Evolutionary conservation across 768 basidiomycete genomes (phyloP).

Genomic region (Pilatotrama ljubarskyi): DNA sequence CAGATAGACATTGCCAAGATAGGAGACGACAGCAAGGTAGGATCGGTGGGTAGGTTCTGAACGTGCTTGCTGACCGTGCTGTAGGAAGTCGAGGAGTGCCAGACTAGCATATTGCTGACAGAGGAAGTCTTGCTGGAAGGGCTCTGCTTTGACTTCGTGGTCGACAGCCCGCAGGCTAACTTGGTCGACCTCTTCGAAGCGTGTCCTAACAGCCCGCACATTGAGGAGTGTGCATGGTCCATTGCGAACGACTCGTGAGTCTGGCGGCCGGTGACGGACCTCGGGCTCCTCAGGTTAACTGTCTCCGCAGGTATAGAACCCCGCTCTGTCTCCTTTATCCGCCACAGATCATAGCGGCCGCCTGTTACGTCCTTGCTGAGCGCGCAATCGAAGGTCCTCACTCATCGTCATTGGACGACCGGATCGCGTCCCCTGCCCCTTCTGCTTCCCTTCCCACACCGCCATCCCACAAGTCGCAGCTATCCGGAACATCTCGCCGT

Average conservation of each 20-base stretch:
- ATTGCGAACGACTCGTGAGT: constrained; percentile 85
- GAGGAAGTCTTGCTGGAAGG: constrained; percentile 82
- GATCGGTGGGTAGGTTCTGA: constrained; percentile 19
- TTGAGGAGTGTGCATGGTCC: constrained; percentile 83
- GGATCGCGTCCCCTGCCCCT: constrained; percentile 69
- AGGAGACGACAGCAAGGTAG: constrained; percentile 64
- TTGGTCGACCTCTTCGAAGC: constrained; percentile 72
- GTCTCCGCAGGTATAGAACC: constrained; percentile 63
- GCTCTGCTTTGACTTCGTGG: constrained; percentile 82
- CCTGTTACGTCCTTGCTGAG: constrained; percentile 78
- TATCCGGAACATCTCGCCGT: constrained; percentile 68
- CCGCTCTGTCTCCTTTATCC: constrained; percentile 73
- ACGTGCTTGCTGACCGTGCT: constrained; percentile 4
- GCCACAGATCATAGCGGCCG: constrained; percentile 70
- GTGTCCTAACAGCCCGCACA: constrained; percentile 43
- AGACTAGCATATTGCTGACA: constrained; percentile 64
- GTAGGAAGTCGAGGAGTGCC: constrained; percentile 76
- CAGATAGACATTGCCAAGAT: constrained; percentile 56
- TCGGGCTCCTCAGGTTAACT: not conserved
- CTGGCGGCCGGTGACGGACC: not conserved
- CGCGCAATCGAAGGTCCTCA: constrained; percentile 71
- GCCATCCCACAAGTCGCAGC: constrained; percentile 72
- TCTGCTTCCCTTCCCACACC: constrained; percentile 80
- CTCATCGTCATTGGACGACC: constrained; percentile 70
- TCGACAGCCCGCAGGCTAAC: constrained; percentile 74